Evolutionary conservation across 441 rosid species (phyloP).

Genomic region (California macrophylla): DNA sequence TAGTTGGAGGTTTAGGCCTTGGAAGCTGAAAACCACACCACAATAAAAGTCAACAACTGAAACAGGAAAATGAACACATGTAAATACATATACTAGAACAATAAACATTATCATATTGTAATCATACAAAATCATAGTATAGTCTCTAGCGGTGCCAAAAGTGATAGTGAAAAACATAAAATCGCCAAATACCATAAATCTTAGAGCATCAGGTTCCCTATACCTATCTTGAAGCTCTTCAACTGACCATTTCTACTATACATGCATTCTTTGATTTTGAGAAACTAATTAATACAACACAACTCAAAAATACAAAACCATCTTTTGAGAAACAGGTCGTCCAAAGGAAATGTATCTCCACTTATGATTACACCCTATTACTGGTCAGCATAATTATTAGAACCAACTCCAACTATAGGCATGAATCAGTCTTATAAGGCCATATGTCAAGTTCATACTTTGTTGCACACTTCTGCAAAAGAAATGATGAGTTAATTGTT

Average conservation of each 20-base stretch:
- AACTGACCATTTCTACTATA: neutral
- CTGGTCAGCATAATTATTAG: neutral
- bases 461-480: neutral
- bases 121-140: neutral
- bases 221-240: neutral
- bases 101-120: neutral
- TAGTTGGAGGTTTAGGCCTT: slow-evolving; percentile 52
- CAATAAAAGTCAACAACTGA: neutral
- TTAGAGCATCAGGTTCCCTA: neutral
- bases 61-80: neutral
- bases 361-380: neutral
- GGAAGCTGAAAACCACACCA: slow-evolving; percentile 45
- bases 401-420: neutral
- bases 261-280: neutral
- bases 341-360: neutral
- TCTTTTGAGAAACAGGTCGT: neutral
- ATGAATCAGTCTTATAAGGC: neutral
- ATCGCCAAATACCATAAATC: neutral
- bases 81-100: neutral
- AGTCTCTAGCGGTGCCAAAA: neutral
- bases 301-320: neutral
- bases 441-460: neutral
- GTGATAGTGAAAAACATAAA: neutral
- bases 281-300: neutral
- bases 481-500: neutral